Base-by-base conservation (phyloP, 2,329 filamentous ascomycete species). In the Clonostachys sp. region DNA sequence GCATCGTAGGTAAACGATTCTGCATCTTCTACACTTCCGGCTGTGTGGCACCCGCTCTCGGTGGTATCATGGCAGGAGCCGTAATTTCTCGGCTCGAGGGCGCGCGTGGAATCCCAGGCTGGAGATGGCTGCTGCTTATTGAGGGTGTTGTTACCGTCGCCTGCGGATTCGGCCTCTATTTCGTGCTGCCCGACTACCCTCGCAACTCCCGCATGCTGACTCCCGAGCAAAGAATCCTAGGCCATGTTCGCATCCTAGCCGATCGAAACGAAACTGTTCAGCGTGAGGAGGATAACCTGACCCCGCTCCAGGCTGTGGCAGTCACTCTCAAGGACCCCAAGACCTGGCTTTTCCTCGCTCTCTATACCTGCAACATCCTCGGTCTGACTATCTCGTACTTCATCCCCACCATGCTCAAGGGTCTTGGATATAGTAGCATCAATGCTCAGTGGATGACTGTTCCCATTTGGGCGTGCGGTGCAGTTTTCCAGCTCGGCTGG, bases 61-160 rank as follows among this genome's bases (percentile, higher is more conserved):
- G 84, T 8, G 84, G 84, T 1, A 68, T 87, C 0, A 64, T 87
- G 1, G 75, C 75, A 1, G 79, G 72, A 1, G 83, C 66, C 0
- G 86, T 87, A 46, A 70, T 85, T 6, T 78, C 68, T 1, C 69
- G 86, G 12, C 61, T 74, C 45, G 61, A 71, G 43, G 75, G 84
- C 44, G 82, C 80, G 12, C 59, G 79, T 1, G 60, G 68, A 13
- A 66, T 86, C 1, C 66, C 65, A 33, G 66, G 64, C n/a, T 87
- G 83, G 84, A 71, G 83, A 7, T 86, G 85, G 83, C 83, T 87
- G 48, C 87, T 86, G 50, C 75, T 75, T 7, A 78, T 87, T 16
- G 84, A 87, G 59, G 84, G 84, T 18, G 78, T 86, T 55, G 75
- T 84, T 53, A 71, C 68, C 6, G 51, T 63, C 48, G 67, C 12